phyloP scores from a whole-genome alignment of 208 protist species.

The Leptomonas pyrrhocoris region DNA sequence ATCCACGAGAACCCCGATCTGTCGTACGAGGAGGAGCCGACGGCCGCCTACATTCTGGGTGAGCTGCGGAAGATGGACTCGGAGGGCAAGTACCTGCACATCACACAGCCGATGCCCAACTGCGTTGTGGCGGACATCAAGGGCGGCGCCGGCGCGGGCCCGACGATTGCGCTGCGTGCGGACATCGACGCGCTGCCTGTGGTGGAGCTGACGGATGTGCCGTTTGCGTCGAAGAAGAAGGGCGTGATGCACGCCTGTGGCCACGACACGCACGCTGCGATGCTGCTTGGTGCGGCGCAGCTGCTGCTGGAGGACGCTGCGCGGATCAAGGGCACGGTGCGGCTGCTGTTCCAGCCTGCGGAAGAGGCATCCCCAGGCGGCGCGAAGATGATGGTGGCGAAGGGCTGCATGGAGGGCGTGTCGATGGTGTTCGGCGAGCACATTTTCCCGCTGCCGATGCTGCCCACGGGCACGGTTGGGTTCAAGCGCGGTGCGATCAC shows the following conservation, averaged over 20 bases:
- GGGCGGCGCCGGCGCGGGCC: slow-evolving; percentile 42
- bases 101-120: slow-evolving; percentile 39
- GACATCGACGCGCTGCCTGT: slow-evolving; percentile 74
- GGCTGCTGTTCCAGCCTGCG: slow-evolving; percentile 79
- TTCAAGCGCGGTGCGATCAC: slow-evolving; percentile 34
- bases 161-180: slow-evolving; percentile 54
- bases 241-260: slow-evolving; percentile 76
- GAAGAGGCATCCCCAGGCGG: slow-evolving; percentile 67
- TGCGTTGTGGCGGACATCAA: slow-evolving; percentile 49
- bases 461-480: slow-evolving; percentile 23
- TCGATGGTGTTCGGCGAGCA: slow-evolving; percentile 58
- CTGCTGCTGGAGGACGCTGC: slow-evolving; percentile 48
- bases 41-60: slow-evolving; percentile 55
- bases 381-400: slow-evolving; percentile 48
- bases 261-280: slow-evolving; percentile 68
- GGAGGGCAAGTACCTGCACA: slow-evolving; percentile 30
- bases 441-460: slow-evolving; percentile 25
- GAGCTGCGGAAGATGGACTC: slow-evolving; percentile 47
- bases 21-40: slow-evolving; percentile 53
- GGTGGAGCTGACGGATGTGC: slow-evolving; percentile 53
- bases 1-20: slow-evolving; percentile 60
- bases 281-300: slow-evolving; percentile 61
- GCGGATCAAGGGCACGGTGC: slow-evolving; percentile 61
- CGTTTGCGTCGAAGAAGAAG: slow-evolving; percentile 53
- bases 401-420: slow-evolving; percentile 64